Percentiles rank a stretch among this genome's conserved stretches.
These are phyloP conservation scores for Globisporangium rhizosaccharum DNA, from an alignment of 352 stramenopile genomes.

Conservation along the genomic window DNA sequence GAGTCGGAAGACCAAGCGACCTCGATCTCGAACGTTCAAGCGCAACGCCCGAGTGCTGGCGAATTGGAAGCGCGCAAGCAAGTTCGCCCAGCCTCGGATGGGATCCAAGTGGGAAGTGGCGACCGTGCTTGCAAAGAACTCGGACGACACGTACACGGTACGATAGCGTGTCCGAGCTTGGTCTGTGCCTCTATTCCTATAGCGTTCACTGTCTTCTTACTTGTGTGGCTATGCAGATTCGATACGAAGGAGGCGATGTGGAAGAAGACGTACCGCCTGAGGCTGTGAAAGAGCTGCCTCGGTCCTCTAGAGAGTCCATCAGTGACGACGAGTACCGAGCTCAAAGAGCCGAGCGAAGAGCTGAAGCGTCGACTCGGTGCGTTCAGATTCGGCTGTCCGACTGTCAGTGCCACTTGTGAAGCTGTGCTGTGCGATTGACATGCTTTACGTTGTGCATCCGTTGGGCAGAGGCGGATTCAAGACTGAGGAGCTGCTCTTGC, in stretches of 20 bases:
- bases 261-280: slow-evolving; percentile 47
- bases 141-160: slow-evolving; percentile 31
- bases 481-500: slow-evolving; percentile 43
- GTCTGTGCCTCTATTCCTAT: neutral
- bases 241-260: slow-evolving; percentile 37
- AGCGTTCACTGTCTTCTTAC: neutral
- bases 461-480: slow-evolving; percentile 16
- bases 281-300: slow-evolving; percentile 17
- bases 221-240: slow-evolving; percentile 28
- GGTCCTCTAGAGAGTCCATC: neutral
- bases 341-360: slow-evolving; percentile 2
- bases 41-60: slow-evolving; percentile 27
- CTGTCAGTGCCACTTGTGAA: neutral
- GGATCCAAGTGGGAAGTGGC: slow-evolving; percentile 25
- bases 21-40: slow-evolving; percentile 13
- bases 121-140: slow-evolving; percentile 26
- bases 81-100: slow-evolving; percentile 27
- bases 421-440: neutral
- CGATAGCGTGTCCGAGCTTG: neutral
- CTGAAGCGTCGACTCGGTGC: neutral
- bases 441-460: neutral
- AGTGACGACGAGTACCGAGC: neutral
- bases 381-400: neutral
- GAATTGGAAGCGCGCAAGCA: slow-evolving; percentile 34
- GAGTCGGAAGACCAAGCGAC: slow-evolving; percentile 1